These are phyloP conservation scores for Colletotrichum sp. DNA, from an alignment of 2,329 filamentous ascomycete genomes.

Conservation along the genomic window DNA sequence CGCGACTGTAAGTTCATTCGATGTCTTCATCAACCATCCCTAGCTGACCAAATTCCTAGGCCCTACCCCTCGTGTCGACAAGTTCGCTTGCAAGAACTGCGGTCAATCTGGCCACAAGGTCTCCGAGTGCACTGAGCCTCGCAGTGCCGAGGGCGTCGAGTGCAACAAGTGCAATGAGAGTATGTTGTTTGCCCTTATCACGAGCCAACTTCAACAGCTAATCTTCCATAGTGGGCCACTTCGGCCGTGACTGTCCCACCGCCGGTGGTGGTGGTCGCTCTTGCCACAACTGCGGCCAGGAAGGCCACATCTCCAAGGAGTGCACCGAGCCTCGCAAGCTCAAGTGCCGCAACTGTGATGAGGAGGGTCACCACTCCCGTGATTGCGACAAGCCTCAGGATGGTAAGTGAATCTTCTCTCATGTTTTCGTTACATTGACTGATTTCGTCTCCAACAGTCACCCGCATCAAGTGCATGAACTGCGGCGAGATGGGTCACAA, in stretches of 20 bases:
- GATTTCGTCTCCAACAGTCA: constrained; percentile 36
- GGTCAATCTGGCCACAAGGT: constrained; percentile 57
- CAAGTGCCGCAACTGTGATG: constrained; percentile 65
- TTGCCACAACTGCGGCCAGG: constrained; percentile 68
- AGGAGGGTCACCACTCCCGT: constrained; percentile 63
- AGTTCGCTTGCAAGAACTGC: constrained; percentile 73
- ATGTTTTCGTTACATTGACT: constrained; percentile 11
- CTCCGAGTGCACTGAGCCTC: constrained; percentile 61
- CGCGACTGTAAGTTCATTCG: constrained; percentile 64
- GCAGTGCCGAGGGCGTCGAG: constrained; percentile 66
- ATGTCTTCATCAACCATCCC: neutral
- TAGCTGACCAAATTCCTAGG: constrained; percentile 39
- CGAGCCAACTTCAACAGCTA: neutral
- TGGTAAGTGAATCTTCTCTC: constrained; percentile 39
- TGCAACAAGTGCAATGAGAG: constrained; percentile 70
- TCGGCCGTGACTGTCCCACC: constrained; percentile 69
- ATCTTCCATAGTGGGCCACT: constrained; percentile 59
- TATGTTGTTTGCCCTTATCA: constrained; percentile 36
- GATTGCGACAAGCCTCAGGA: constrained; percentile 67
- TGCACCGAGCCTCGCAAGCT: constrained; percentile 54
- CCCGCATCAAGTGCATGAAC: constrained; percentile 63
- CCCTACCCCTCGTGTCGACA: constrained; percentile 65
- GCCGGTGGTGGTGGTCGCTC: constrained; percentile 58
- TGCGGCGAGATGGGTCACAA: constrained; percentile 55
- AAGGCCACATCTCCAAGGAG: constrained; percentile 61